Evolutionary conservation across 169 alveolate genomes (phyloP).

Genomic region (Cryptosporidium muris): DNA sequence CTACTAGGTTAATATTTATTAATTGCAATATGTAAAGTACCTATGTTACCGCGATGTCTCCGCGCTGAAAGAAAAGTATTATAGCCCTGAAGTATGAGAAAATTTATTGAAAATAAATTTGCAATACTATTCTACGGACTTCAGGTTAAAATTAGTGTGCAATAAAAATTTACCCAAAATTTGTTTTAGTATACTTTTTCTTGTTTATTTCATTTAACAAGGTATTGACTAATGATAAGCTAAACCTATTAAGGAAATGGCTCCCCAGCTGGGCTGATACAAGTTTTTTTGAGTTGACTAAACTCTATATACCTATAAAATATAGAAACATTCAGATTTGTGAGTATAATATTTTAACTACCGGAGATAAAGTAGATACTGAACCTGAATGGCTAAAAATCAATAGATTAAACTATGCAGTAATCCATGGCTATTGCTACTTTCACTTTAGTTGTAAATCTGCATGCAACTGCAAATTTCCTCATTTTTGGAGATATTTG

Average conservation of each 20-base stretch:
- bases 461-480: constrained; percentile 3
- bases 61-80: too few species aligned
- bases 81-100: neutral
- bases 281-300: constrained; percentile 5
- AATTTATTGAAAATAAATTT: neutral
- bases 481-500: constrained; percentile 63
- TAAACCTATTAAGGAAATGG: constrained; percentile 11
- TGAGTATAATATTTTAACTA: constrained; percentile 19
- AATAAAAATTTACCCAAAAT: neutral
- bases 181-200: neutral
- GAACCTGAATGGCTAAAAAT: constrained; percentile 39
- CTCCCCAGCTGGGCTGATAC: constrained; percentile 52
- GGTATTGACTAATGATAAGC: constrained; percentile 5
- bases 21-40: too few species aligned
- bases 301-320: constrained; percentile 11
- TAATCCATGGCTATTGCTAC: constrained; percentile 25
- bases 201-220: neutral
- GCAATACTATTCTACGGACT: neutral
- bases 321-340: neutral
- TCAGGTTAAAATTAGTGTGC: neutral
- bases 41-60: too few species aligned
- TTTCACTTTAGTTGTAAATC: constrained; percentile 19
- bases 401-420: constrained; percentile 34
- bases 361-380: constrained; percentile 29
- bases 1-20: too few species aligned